A percentile compares a stretch with the other conserved stretches of the same genome.
Conservation (phyloP, 768 basidiomycete species). For the Suillus alpinus region DNA sequence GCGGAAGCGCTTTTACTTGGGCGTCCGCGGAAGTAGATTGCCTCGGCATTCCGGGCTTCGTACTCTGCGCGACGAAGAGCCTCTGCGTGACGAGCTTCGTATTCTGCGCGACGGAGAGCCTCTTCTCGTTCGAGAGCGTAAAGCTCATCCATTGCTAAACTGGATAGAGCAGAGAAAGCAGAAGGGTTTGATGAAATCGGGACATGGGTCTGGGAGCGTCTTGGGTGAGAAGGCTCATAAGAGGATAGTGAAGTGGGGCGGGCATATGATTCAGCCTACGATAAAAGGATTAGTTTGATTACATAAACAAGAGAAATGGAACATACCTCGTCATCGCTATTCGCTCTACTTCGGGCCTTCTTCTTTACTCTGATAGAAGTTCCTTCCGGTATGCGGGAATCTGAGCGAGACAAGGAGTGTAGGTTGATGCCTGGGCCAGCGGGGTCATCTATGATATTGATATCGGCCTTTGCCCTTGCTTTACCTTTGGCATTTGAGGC, state of each 20-base stretch:
- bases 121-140: constrained; percentile 87
- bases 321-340: constrained; percentile 81
- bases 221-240: constrained; percentile 36
- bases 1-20: constrained; percentile 67
- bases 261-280: constrained; percentile 55
- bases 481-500: constrained; percentile 21
- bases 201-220: constrained; percentile 26
- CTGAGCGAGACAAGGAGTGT: constrained; percentile 21
- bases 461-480: constrained; percentile 29
- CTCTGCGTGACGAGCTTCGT: constrained; percentile 74
- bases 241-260: constrained; percentile 51
- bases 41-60: constrained; percentile 50
- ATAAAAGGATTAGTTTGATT: constrained; percentile 17
- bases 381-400: constrained; percentile 12
- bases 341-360: constrained; percentile 76
- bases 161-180: constrained; percentile 68
- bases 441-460: constrained; percentile 21
- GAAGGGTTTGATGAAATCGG: constrained; percentile 34
- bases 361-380: constrained; percentile 53
- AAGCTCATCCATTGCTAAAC: constrained; percentile 83
- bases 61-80: constrained; percentile 63
- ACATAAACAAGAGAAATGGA: constrained; percentile 22
- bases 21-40: constrained; percentile 33
- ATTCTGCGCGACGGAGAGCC: constrained; percentile 81
- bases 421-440: constrained; percentile 21